A percentile compares a stretch with the other conserved stretches of the same genome.
Evolutionary conservation across 2,329 filamentous ascomycete genomes (phyloP).

Genomic region (Paecilomyces niveus): DNA sequence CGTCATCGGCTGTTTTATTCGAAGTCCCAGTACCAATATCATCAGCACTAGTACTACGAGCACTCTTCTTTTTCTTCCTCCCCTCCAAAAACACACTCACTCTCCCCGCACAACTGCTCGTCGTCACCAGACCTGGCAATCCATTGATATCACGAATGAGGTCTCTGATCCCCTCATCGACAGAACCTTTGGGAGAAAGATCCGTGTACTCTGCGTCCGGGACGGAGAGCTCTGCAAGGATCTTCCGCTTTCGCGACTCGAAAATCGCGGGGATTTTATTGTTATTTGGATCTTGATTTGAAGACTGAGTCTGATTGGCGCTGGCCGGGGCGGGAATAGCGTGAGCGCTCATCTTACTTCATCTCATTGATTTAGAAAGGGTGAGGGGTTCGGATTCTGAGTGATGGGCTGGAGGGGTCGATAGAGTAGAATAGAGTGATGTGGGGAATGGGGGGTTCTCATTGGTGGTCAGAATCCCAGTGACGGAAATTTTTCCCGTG

Average conservation of each 20-base stretch:
- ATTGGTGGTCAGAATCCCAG: neutral
- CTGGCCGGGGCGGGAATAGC: neutral
- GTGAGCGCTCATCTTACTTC: neutral
- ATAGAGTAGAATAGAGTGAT: neutral
- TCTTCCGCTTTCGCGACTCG: constrained; percentile 59
- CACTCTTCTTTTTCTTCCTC: constrained; percentile 35
- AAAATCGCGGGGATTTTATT: constrained; percentile 37
- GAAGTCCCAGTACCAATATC: neutral
- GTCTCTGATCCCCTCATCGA: constrained; percentile 70
- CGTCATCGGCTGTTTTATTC: constrained; percentile 1
- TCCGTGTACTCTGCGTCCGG: constrained; percentile 70
- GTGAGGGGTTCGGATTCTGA: neutral
- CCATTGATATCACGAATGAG: constrained; percentile 74
- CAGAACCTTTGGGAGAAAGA: constrained; percentile 77
- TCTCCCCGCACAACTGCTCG: constrained; percentile 84
- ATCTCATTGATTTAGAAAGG: neutral
- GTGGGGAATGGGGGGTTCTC: neutral
- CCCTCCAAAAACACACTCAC: constrained; percentile 87
- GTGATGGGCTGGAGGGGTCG: neutral
- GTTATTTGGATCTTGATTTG: neutral
- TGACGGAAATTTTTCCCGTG: too few species aligned
- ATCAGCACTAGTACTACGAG: neutral
- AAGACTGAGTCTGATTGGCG: neutral
- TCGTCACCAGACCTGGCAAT: constrained; percentile 72
- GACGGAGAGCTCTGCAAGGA: constrained; percentile 62